Percentiles rank a stretch among this genome's conserved stretches.
These are phyloP conservation scores for Calocybe indica DNA, from an alignment of 768 basidiomycete species.

Conservation along the genomic window DNA sequence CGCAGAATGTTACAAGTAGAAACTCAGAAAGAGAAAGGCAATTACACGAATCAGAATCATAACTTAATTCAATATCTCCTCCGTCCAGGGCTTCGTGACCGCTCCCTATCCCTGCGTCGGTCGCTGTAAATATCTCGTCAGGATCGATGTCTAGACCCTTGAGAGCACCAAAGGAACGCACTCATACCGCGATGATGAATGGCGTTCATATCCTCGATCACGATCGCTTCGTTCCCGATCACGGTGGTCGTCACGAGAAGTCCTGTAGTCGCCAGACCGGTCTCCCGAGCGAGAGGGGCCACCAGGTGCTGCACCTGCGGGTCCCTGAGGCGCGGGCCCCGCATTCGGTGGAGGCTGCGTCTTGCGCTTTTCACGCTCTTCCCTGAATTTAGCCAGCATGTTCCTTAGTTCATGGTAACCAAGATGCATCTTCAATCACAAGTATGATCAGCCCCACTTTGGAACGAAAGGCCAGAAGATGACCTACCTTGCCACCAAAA, in stretches of 20 bases:
- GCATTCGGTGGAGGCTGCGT: slow-evolving; percentile 32
- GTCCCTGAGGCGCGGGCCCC: slow-evolving; percentile 30
- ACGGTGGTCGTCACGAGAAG: slow-evolving; percentile 52
- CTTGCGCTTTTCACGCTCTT: slow-evolving; percentile 82
- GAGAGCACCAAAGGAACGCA: slow-evolving; percentile 28
- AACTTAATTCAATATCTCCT: slow-evolving; percentile 45
- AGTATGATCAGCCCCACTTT: slow-evolving; percentile 18
- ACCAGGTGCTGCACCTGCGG: slow-evolving; percentile 32
- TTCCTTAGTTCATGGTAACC: slow-evolving; percentile 98
- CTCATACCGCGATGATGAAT: slow-evolving; percentile 69
- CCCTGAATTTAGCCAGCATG: slow-evolving; percentile 86
- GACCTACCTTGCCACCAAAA: slow-evolving; percentile 94
- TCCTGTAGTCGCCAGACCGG: slow-evolving; percentile 44
- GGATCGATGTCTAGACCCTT: no score
- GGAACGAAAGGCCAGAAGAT: slow-evolving; percentile 8
- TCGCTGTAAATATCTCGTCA: slow-evolving; percentile 33
- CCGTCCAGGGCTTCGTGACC: slow-evolving; percentile 66
- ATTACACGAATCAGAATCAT: not conserved
- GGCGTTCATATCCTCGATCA: slow-evolving; percentile 65
- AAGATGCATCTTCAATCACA: slow-evolving; percentile 80
- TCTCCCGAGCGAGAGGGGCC: slow-evolving; percentile 32
- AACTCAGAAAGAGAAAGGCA: not conserved
- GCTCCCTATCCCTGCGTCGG: slow-evolving; percentile 67
- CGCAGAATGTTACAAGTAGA: no score
- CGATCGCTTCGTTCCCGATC: slow-evolving; percentile 63